phyloP scores from a whole-genome alignment of 2,329 filamentous ascomycete genomes.

The Fusarium coffeatum region DNA sequence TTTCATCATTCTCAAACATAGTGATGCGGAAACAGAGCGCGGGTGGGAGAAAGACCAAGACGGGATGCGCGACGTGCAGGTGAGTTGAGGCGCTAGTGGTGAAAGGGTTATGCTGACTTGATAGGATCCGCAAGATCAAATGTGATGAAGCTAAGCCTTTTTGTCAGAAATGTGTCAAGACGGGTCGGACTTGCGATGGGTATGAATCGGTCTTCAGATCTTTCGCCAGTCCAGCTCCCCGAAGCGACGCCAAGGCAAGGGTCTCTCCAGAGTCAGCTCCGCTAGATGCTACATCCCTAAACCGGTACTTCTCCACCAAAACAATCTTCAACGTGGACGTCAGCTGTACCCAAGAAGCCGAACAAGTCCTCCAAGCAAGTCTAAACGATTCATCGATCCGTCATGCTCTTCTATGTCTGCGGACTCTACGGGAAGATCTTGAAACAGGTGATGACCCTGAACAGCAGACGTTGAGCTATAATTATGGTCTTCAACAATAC shows the following conservation, averaged over 20 bases:
- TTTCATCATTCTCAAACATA: constrained; percentile 35
- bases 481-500: constrained; percentile 58
- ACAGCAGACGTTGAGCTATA: constrained; percentile 48
- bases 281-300: constrained; percentile 51
- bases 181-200: constrained; percentile 57
- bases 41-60: constrained; percentile 54
- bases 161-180: constrained; percentile 52
- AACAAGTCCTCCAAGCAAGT: constrained; percentile 54
- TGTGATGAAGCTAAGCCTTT: constrained; percentile 53
- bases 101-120: not conserved
- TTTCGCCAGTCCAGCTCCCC: constrained; percentile 41
- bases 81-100: constrained; percentile 37
- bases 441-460: constrained; percentile 48
- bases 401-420: constrained; percentile 56
- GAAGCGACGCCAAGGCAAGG: too few relatives aligned
- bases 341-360: constrained; percentile 54
- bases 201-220: constrained; percentile 55
- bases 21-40: not conserved
- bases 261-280: constrained; percentile 16
- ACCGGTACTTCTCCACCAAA: constrained; percentile 56
- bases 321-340: constrained; percentile 55
- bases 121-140: constrained; percentile 53
- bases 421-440: constrained; percentile 54
- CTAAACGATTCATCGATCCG: constrained; percentile 51
- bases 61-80: constrained; percentile 58